A percentile compares a stretch with the other conserved stretches of the same genome.
These are phyloP conservation scores for Sporisorium graminicola DNA, from an alignment of 1,284 basidiomycete genomes.

Conservation along the genomic window DNA sequence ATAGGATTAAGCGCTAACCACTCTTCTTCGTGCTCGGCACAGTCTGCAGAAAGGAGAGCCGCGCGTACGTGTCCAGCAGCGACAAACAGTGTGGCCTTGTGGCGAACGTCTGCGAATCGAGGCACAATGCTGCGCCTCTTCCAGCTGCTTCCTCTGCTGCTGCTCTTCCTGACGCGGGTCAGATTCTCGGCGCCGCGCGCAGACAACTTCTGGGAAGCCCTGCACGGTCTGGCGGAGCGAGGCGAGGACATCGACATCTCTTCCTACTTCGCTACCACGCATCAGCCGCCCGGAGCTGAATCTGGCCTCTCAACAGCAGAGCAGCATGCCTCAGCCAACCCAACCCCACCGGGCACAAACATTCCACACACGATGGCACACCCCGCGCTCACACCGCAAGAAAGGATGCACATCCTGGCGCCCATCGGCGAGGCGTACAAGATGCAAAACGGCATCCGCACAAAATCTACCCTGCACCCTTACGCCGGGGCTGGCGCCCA, in stretches of 20 bases:
- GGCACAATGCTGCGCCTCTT: background rate
- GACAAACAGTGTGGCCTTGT: background rate
- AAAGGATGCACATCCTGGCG: background rate
- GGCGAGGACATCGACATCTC: background rate
- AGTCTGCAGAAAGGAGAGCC: no score
- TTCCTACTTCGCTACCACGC: background rate
- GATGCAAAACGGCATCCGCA: no score
- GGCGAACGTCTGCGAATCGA: no score
- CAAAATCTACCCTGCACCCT: background rate
- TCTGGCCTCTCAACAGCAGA: background rate
- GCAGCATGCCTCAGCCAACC: background rate
- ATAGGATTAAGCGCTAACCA: no score
- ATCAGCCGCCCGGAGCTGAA: background rate
- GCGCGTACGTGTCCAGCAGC: background rate
- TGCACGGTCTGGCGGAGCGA: background rate
- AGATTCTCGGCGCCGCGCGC: background rate
- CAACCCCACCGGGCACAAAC: background rate
- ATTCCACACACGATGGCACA: background rate
- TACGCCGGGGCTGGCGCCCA: background rate
- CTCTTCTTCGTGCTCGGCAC: no score
- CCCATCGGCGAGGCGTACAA: background rate
- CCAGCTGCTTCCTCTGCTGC: background rate
- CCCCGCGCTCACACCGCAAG: background rate
- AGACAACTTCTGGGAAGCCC: background rate
- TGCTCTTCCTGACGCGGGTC: background rate